phyloP scores from a whole-genome alignment of 371 early-diverging fungal species.

The Dichotomocladium elegans region DNA sequence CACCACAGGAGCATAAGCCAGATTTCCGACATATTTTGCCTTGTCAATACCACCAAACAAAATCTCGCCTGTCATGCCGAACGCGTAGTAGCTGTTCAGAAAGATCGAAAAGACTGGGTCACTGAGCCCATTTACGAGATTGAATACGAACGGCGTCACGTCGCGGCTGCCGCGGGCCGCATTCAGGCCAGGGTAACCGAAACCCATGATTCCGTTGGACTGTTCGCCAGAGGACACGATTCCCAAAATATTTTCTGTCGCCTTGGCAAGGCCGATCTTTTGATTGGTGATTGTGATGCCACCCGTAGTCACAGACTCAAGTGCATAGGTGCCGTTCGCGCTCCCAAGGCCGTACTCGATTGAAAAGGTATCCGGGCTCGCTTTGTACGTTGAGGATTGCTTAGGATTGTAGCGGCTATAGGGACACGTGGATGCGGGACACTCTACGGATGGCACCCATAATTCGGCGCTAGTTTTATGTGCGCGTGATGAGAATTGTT shows the following conservation, averaged over 20 bases:
- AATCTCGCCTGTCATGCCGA: slow-evolving; percentile 21
- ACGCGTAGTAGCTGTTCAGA: slow-evolving; percentile 15
- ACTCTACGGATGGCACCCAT: slow-evolving; percentile 35
- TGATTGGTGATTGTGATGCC: slow-evolving; percentile 18
- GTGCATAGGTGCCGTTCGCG: slow-evolving; percentile 30
- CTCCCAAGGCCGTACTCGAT: slow-evolving; percentile 37
- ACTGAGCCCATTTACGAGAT: slow-evolving; percentile 17
- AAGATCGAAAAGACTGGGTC: slow-evolving; percentile 33
- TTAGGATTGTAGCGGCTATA: slow-evolving; percentile 19
- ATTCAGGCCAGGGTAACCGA: slow-evolving; percentile 27
- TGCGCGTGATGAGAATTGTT: neutral
- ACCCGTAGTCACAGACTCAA: slow-evolving; percentile 24
- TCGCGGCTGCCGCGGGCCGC: slow-evolving; percentile 6
- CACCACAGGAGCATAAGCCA: slow-evolving; percentile 34
- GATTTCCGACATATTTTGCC: slow-evolving; percentile 38
- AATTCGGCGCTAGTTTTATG: slow-evolving; percentile 8
- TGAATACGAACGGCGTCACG: slow-evolving; percentile 24
- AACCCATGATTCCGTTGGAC: slow-evolving; percentile 38
- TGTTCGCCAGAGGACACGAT: slow-evolving; percentile 1
- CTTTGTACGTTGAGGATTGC: slow-evolving; percentile 22
- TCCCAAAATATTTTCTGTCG: slow-evolving; percentile 11
- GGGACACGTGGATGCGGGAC: slow-evolving; percentile 21
- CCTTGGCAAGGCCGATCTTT: slow-evolving; percentile 26
- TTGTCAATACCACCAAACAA: slow-evolving; percentile 45
- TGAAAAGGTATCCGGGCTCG: slow-evolving; percentile 13